Percentiles rank a stretch among this genome's conserved stretches.
These are phyloP conservation scores for Rhodotorula graminis DNA, from an alignment of 768 basidiomycete species.

Conservation along the genomic window DNA sequence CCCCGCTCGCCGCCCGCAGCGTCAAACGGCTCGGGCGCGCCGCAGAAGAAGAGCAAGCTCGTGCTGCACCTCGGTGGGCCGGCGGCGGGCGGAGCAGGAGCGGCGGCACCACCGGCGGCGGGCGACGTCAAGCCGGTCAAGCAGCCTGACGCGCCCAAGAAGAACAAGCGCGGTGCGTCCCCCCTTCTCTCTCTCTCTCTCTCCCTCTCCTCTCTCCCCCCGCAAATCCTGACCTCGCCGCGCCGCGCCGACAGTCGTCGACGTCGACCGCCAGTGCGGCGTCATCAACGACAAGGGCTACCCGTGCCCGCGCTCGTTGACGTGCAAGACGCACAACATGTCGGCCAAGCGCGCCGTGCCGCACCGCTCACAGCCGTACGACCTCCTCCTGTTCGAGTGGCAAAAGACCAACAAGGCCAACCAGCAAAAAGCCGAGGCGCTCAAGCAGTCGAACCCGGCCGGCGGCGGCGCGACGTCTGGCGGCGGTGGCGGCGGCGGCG, in stretches of 20 bases:
- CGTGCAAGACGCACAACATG: constrained; percentile 98
- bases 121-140: neutral
- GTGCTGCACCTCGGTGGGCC: constrained; percentile 18
- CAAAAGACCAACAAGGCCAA: constrained; percentile 46
- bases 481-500: no score
- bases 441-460: neutral
- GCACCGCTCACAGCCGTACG: constrained; percentile 76
- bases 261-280: constrained; percentile 88
- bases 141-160: constrained; percentile 43
- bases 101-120: neutral
- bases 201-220: no score
- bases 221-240: neutral
- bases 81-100: no score
- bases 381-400: constrained; percentile 86
- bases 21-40: constrained; percentile 7
- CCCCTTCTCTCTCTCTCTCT: neutral
- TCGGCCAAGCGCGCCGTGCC: constrained; percentile 87
- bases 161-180: constrained; percentile 56
- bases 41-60: constrained; percentile 33
- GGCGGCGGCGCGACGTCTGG: no score
- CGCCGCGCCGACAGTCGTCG: constrained; percentile 49
- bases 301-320: constrained; percentile 89
- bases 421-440: constrained; percentile 15
- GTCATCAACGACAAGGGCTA: constrained; percentile 93
- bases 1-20: neutral